A percentile compares a stretch with the other conserved stretches of the same genome.
Evolutionary conservation across 768 basidiomycete species (phyloP).

Genomic region (Ramaria sp.): DNA sequence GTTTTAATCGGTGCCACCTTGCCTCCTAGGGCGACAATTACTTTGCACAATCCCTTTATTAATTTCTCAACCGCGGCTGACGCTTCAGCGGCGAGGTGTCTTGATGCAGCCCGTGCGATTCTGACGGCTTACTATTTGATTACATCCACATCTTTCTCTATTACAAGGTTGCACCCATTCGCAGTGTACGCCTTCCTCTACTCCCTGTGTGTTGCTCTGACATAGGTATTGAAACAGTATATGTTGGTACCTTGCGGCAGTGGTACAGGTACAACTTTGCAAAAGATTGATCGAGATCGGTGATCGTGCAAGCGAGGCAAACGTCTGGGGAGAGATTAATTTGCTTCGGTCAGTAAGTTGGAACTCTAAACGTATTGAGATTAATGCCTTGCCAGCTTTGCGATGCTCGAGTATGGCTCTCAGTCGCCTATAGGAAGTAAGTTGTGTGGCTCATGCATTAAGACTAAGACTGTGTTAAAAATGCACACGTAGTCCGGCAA

Average conservation of each 20-base stretch:
- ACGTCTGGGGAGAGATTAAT: constrained; percentile 84
- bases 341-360: constrained; percentile 46
- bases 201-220: background rate
- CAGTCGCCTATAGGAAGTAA: constrained; percentile 77
- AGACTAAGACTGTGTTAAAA: background rate
- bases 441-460: constrained; percentile 18
- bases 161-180: constrained; percentile 71
- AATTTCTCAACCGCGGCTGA: constrained; percentile 59
- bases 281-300: constrained; percentile 76
- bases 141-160: constrained; percentile 74
- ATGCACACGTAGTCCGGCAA: constrained; percentile 50
- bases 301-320: constrained; percentile 63
- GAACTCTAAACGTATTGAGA: background rate
- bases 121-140: constrained; percentile 66
- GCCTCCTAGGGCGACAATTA: constrained; percentile 63
- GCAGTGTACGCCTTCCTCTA: constrained; percentile 28
- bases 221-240: constrained; percentile 25
- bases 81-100: constrained; percentile 60
- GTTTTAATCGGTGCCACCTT: background rate
- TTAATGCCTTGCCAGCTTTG: constrained; percentile 39
- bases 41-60: constrained; percentile 76
- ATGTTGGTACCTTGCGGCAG: constrained; percentile 86
- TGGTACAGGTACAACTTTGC: constrained; percentile 78
- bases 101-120: constrained; percentile 66
- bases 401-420: constrained; percentile 73